phyloP scores from a whole-genome alignment of 208 protist genomes.

The Leishmania lainsoni region DNA sequence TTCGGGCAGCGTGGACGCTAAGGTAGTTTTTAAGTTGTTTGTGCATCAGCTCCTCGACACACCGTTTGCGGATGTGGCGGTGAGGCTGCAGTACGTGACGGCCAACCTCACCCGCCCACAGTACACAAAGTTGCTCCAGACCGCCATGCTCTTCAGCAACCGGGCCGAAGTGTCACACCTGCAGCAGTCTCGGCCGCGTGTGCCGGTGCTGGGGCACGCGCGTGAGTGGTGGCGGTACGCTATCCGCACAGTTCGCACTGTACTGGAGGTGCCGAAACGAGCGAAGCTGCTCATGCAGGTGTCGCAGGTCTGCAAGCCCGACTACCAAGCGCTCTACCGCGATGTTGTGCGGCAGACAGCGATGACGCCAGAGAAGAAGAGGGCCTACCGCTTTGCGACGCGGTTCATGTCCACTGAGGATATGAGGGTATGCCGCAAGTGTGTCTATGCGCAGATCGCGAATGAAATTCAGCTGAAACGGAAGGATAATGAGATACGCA shows the following conservation, averaged over 20 bases:
- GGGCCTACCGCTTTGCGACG: slow-evolving; percentile 70
- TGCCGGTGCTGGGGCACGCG: slow-evolving; percentile 59
- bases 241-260: slow-evolving; percentile 47
- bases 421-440: slow-evolving; percentile 73
- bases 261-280: slow-evolving; percentile 43
- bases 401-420: slow-evolving; percentile 81
- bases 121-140: slow-evolving; percentile 72
- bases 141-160: slow-evolving; percentile 58
- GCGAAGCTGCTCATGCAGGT: slow-evolving; percentile 57
- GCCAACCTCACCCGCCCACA: slow-evolving; percentile 74
- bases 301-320: slow-evolving; percentile 59
- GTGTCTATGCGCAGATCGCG: slow-evolving; percentile 79
- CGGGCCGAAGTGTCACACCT: slow-evolving; percentile 45
- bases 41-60: slow-evolving; percentile 52
- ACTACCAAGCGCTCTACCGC: slow-evolving; percentile 78
- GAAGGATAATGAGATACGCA: slow-evolving; percentile 67
- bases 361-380: slow-evolving; percentile 67
- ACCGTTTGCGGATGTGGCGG: slow-evolving; percentile 64
- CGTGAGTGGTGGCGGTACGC: slow-evolving; percentile 81
- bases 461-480: slow-evolving; percentile 72
- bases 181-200: slow-evolving; percentile 41
- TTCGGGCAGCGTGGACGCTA: slow-evolving; percentile 61
- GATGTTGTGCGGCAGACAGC: slow-evolving; percentile 69
- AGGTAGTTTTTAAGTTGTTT: slow-evolving; percentile 76
- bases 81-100: slow-evolving; percentile 65